Conservation (phyloP, 1,284 basidiomycete species). For the Cutaneotrichosporon arboriforme region DNA sequence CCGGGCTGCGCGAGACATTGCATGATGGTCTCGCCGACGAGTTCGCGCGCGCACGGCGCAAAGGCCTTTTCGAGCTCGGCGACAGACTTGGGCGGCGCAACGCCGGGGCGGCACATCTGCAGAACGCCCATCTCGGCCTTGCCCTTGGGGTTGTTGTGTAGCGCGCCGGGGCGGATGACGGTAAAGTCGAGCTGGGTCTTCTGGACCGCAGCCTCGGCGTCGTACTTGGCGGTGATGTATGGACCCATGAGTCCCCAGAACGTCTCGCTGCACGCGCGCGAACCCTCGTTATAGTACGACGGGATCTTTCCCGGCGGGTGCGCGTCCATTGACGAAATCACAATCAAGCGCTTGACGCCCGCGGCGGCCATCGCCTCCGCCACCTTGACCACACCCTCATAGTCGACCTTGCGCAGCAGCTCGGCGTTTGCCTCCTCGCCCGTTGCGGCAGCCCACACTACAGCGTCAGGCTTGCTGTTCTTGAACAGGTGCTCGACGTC, state of each 20-base stretch:
- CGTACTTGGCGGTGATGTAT: background rate
- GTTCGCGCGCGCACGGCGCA: background rate
- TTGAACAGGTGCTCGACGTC: background rate
- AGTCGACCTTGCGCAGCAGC: constrained; percentile 2
- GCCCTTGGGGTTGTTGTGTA: background rate
- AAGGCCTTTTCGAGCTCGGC: background rate
- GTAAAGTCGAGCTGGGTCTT: background rate
- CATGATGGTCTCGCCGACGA: background rate
- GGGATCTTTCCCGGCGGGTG: background rate
- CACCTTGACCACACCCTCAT: constrained; percentile 3
- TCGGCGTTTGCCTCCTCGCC: background rate
- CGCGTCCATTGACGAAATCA: background rate
- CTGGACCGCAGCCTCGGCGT: background rate
- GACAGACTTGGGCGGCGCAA: background rate
- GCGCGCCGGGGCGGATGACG: background rate
- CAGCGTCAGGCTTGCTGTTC: background rate
- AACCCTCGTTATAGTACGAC: background rate
- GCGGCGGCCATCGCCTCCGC: background rate
- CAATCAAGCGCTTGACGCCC: background rate
- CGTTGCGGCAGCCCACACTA: background rate
- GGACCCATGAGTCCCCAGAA: background rate
- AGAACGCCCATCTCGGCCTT: background rate
- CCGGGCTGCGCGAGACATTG: background rate
- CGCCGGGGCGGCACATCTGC: background rate
- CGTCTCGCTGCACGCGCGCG: background rate